Conservation (phyloP, 768 basidiomycete species). For the Leccinum boreale region DNA sequence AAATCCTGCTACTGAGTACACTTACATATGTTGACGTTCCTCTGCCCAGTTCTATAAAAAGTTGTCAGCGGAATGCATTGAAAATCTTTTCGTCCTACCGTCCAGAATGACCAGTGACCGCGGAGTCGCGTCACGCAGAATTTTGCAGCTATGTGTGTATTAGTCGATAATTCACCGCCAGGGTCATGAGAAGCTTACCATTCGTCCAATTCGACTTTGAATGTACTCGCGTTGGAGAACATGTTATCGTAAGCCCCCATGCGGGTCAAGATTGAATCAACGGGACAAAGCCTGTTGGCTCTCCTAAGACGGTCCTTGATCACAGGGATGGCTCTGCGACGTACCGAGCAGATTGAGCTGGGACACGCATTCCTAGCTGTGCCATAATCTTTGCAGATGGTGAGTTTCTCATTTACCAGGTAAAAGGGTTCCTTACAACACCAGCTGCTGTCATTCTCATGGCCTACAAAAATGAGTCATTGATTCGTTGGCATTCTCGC, state of each 20-base stretch:
- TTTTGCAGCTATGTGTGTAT: slow-evolving; percentile 68
- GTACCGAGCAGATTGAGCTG: slow-evolving; percentile 76
- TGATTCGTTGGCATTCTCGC: background rate
- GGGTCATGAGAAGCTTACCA: slow-evolving; percentile 47
- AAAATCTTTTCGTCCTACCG: slow-evolving; percentile 46
- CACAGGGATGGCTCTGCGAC: slow-evolving; percentile 12
- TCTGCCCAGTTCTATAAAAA: slow-evolving; percentile 76
- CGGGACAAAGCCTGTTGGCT: slow-evolving; percentile 66
- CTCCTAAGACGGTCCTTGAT: slow-evolving; percentile 5
- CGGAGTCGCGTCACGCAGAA: slow-evolving; percentile 90
- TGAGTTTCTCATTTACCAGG: slow-evolving; percentile 1
- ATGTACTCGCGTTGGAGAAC: slow-evolving; percentile 92
- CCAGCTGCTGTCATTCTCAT: slow-evolving; percentile 97
- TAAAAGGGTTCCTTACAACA: slow-evolving; percentile 49
- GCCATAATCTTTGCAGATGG: slow-evolving; percentile 67
- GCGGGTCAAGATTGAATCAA: slow-evolving; percentile 89
- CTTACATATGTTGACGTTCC: slow-evolving; percentile 92
- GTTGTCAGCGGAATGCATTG: slow-evolving; percentile 8
- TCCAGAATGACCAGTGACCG: slow-evolving; percentile 93
- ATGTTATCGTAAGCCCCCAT: slow-evolving; percentile 99
- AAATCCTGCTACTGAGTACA: slow-evolving; percentile 2
- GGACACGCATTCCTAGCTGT: slow-evolving; percentile 93
- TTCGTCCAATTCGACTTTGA: slow-evolving; percentile 98
- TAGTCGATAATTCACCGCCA: background rate
- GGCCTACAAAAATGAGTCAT: slow-evolving; percentile 37